Conservation (phyloP, 208 protist genomes). For the Leishmania arabica region DNA sequence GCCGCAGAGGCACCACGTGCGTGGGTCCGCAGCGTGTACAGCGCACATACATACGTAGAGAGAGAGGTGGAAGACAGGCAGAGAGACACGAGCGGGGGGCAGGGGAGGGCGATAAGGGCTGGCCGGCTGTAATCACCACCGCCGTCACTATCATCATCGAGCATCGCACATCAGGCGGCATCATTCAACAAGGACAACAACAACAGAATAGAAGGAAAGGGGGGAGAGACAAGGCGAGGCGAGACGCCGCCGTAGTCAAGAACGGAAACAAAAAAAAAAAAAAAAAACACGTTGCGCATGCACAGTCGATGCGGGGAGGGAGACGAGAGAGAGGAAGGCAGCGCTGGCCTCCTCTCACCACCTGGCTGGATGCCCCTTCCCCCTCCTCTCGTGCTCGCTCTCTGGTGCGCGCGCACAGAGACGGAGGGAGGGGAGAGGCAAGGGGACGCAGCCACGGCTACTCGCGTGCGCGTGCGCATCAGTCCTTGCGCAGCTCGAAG, state of each 20-base stretch:
- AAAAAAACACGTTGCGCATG: not conserved
- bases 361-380: not conserved
- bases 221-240: not conserved
- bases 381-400: not conserved
- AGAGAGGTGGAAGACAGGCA: not conserved
- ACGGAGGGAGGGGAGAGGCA: not conserved
- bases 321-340: no score
- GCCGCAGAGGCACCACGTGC: not conserved
- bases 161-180: not conserved
- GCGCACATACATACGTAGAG: not conserved
- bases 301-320: not conserved
- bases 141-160: not conserved
- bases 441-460: not conserved
- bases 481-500: conserved; percentile 82
- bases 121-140: not conserved
- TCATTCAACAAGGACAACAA: not conserved
- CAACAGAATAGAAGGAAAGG: not conserved
- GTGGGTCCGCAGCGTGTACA: not conserved
- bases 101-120: not conserved
- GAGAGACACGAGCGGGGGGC: no score
- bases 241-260: no score
- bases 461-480: not conserved
- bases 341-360: not conserved
- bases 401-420: not conserved
- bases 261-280: not conserved